Conservation (phyloP, 495 filamentous ascomycete genomes). For the Penicillium pulvis region DNA sequence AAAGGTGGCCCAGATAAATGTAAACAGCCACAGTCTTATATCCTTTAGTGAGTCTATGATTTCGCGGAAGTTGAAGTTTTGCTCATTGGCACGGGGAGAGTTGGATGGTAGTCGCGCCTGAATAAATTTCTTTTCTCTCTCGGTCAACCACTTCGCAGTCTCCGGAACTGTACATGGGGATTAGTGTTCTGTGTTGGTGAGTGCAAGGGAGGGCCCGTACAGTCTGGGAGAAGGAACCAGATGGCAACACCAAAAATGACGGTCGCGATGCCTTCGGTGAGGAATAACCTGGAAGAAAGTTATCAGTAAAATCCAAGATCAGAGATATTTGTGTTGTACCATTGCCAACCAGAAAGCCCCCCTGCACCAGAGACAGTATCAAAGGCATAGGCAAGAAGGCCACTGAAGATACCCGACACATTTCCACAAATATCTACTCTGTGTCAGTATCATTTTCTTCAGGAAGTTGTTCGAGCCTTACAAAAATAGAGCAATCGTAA, state of each 20-base stretch:
- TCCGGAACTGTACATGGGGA: slow-evolving; percentile 20
- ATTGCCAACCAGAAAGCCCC: slow-evolving; percentile 38
- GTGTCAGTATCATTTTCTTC: background rate
- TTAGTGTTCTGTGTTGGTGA: background rate
- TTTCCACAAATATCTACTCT: slow-evolving; percentile 35
- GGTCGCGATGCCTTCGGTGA: slow-evolving; percentile 41
- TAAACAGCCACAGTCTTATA: slow-evolving; percentile 29
- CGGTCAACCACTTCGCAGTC: slow-evolving; percentile 38
- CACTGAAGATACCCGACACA: slow-evolving; percentile 33
- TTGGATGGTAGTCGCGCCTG: slow-evolving; percentile 42
- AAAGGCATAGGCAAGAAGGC: slow-evolving; percentile 34
- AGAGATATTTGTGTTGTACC: slow-evolving; percentile 14
- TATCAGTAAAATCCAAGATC: background rate
- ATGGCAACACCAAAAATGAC: slow-evolving; percentile 35
- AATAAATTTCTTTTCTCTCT: slow-evolving; percentile 43
- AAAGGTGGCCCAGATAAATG: slow-evolving; percentile 41
- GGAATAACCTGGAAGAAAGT: slow-evolving; percentile 26
- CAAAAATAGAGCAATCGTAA: slow-evolving; percentile 22
- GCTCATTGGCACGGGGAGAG: slow-evolving; percentile 36
- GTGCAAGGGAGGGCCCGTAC: slow-evolving; percentile 7
- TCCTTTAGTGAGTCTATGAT: slow-evolving; percentile 36
- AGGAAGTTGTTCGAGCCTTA: slow-evolving; percentile 4
- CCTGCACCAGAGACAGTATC: slow-evolving; percentile 33
- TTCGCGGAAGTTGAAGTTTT: slow-evolving; percentile 36
- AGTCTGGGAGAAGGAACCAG: slow-evolving; percentile 40